These are phyloP conservation scores for Phialocephala subalpina DNA, from an alignment of 2,329 filamentous ascomycete genomes.

Conservation along the genomic window DNA sequence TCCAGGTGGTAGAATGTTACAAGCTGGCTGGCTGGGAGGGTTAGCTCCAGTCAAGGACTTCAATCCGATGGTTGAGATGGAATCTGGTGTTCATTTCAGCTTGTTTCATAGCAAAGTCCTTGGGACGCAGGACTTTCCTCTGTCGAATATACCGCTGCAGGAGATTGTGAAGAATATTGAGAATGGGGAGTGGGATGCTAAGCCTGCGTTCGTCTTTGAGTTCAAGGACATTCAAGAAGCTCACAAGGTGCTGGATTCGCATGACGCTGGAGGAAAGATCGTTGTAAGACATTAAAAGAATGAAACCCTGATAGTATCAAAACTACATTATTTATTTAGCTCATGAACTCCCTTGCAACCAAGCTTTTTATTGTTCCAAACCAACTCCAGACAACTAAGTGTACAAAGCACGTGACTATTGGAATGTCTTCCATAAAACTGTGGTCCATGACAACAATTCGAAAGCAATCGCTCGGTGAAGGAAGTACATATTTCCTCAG, in stretches of 20 bases:
- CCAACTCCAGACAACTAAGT: too few relatives aligned
- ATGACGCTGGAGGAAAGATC: conserved; percentile 18
- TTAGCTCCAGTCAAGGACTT: conserved; percentile 45
- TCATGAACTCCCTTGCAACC: too few relatives aligned
- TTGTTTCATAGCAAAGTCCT: conserved; percentile 29
- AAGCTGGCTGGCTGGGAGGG: conserved; percentile 51
- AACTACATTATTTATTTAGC: too few relatives aligned
- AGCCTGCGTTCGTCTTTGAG: conserved; percentile 19
- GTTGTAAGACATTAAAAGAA: conserved; percentile 8
- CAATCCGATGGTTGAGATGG: conserved; percentile 26
- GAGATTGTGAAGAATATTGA: conserved; percentile 19
- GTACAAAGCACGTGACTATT: too few relatives aligned
- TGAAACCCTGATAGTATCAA: too few relatives aligned
- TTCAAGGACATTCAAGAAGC: conserved; percentile 23
- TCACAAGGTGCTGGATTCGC: conserved; percentile 21
- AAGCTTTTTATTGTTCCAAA: too few relatives aligned
- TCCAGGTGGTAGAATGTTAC: conserved; percentile 47
- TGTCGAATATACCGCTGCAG: conserved; percentile 41
- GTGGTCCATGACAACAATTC: too few relatives aligned
- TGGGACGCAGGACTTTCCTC: conserved; percentile 22
- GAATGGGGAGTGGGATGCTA: conserved; percentile 25
- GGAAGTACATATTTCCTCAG: too few relatives aligned
- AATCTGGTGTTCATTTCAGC: conserved; percentile 29
- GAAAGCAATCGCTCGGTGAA: too few relatives aligned
- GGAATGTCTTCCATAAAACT: too few relatives aligned